Evolutionary conservation across 768 basidiomycete species (phyloP), one percentile per base, ranked within the genome.

Genomic region (Brasilioporus rufonigricans): DNA sequence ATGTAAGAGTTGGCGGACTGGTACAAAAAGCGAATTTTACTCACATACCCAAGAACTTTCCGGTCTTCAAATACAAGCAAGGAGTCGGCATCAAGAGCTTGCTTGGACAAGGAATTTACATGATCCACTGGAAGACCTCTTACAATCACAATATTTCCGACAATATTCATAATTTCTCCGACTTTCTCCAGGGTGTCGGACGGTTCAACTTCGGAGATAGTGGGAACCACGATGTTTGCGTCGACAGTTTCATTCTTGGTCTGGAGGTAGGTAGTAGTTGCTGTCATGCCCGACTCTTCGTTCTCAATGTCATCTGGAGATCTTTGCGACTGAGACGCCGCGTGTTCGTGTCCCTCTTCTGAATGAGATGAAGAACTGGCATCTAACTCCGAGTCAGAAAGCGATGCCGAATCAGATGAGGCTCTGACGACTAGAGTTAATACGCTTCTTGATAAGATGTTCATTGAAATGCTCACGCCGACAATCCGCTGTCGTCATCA

Each of bases 1-100:
- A 39, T 26, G 50, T 47, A 55, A 58, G 64, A 47, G 31, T 47
- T 55, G 38, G 52, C 62, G 60, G 57, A 11, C 19, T 33, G 43
- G 26, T 26, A n/a, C 55, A 35, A 40, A 55, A 49, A 27, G 23
- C 38, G 33, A 33, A 39, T 31, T n/a, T n/a, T 19, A 78, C 89
- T 73, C 72, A 96, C 94, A 70, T 89, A 86, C 43, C 96, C 96
- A 63, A 98, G 68, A n/a, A 96, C 92, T 59, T 82, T 85, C 48
- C 92, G 77, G 70, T 98, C 93, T 21, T 86, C 85, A 66, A 93
- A 93, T 38, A 96, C 93, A 35, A 98, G 81, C 21, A 98, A 73
- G 26, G 93, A 95, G 29, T 95, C 96, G 43, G 84, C 86, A 70
- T 98, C 95, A 39, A 98, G 77, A 38, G 90, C 84, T 32, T 77